phyloP scores from a whole-genome alignment of 805 yeast genomes.

The Saccharomycopsis babjevae region DNA sequence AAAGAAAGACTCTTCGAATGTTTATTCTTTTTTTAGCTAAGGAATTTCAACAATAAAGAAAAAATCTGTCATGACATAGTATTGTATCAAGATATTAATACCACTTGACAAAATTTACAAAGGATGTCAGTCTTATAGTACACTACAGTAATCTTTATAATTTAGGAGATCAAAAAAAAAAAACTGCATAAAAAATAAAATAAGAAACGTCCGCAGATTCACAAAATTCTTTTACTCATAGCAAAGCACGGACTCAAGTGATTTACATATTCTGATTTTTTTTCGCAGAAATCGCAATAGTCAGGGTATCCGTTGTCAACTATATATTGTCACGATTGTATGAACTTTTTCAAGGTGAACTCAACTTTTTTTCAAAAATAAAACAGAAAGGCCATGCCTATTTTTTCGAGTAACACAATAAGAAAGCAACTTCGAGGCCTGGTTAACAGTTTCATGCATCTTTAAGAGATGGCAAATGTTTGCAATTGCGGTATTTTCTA shows the following conservation, averaged over 20 bases:
- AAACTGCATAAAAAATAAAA: neutral
- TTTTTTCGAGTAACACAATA: neutral
- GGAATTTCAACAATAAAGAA: neutral
- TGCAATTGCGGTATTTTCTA: neutral
- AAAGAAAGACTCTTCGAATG: neutral
- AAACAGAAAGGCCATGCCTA: neutral
- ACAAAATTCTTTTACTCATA: neutral
- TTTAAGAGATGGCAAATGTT: neutral
- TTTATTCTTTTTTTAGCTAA: neutral
- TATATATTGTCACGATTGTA: neutral
- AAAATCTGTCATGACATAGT: neutral
- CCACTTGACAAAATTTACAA: neutral
- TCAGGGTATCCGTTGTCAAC: no score
- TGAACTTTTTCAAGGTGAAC: neutral
- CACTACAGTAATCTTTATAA: neutral
- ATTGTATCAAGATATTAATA: neutral
- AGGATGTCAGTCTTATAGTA: neutral
- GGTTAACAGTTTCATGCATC: neutral
- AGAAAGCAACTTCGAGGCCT: neutral
- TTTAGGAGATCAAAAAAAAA: neutral
- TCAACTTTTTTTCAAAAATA: neutral
- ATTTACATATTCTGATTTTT: no score
- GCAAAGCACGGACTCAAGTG: neutral
- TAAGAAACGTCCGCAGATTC: neutral
- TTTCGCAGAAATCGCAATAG: no score